Percentiles rank a stretch among this genome's conserved stretches.
These are phyloP conservation scores for Sodiomyces alkalinus DNA, from an alignment of 2,329 filamentous ascomycete genomes.

Conservation along the genomic window DNA sequence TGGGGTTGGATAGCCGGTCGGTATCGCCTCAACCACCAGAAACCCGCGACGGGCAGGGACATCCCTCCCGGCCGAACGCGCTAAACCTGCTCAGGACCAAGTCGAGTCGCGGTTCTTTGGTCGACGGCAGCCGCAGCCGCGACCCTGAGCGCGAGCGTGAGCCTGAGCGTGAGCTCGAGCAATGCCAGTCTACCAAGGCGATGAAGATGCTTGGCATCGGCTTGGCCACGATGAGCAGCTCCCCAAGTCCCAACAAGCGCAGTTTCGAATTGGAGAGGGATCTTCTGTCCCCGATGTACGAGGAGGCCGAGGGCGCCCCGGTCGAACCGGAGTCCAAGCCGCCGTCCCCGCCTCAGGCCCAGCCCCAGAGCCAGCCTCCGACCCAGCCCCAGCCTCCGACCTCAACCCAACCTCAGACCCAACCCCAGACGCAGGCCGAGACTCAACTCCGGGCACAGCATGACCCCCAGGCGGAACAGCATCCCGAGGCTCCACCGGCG, in stretches of 20 bases:
- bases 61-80: constrained; percentile 34
- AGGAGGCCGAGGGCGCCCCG: constrained; percentile 12
- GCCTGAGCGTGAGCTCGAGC: too few species aligned
- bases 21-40: constrained; percentile 24
- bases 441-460: too few species aligned
- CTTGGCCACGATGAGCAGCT: constrained; percentile 21
- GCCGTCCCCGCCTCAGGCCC: not conserved
- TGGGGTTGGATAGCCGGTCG: constrained; percentile 42
- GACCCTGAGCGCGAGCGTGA: constrained; percentile 27
- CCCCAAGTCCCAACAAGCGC: constrained; percentile 22
- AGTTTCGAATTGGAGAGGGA: constrained; percentile 19
- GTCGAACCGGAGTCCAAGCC: too few species aligned
- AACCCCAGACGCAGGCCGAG: not conserved
- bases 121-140: constrained; percentile 29
- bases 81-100: constrained; percentile 51
- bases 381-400: not conserved
- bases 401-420: constrained; percentile 1
- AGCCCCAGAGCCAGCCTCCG: not conserved
- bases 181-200: constrained; percentile 33
- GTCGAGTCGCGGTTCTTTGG: constrained; percentile 51
- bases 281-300: constrained; percentile 11
- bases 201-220: constrained; percentile 48
- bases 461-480: not conserved
- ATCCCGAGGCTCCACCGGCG: not conserved
- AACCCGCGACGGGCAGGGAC: constrained; percentile 15